Conservation (phyloP, 345 rosid genomes). For the Corchorus olitorius region DNA sequence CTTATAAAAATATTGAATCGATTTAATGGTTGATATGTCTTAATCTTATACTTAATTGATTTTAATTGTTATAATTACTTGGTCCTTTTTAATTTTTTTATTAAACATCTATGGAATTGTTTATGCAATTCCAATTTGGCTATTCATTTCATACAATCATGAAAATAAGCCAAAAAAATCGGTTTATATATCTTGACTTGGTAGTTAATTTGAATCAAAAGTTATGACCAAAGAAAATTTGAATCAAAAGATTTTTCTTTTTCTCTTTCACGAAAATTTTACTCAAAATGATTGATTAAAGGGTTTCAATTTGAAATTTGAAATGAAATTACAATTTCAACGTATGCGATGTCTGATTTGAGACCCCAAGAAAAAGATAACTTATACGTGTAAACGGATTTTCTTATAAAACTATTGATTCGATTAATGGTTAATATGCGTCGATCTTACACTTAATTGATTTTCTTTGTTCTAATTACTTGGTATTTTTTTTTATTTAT, state of each 20-base stretch:
- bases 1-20: neutral
- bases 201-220: neutral
- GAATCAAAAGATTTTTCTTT: neutral
- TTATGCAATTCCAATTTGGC: neutral
- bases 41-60: slow-evolving; percentile 11
- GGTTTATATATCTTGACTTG: slow-evolving; percentile 22
- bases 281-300: neutral
- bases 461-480: too few relatives aligned
- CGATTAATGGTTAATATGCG: neutral
- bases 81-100: neutral
- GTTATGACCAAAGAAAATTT: too few relatives aligned
- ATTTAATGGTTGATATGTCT: neutral
- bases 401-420: neutral
- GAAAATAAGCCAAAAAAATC: neutral
- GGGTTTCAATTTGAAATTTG: neutral
- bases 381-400: neutral
- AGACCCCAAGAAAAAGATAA: neutral
- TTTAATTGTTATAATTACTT: neutral
- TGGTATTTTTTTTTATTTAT: too few relatives aligned
- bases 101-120: neutral
- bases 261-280: neutral
- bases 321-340: neutral
- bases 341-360: neutral
- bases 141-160: neutral
- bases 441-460: neutral